Percentiles rank a stretch among this genome's conserved stretches.
phyloP scores from a whole-genome alignment of 805 yeast species.

The Candida morakotiae region DNA sequence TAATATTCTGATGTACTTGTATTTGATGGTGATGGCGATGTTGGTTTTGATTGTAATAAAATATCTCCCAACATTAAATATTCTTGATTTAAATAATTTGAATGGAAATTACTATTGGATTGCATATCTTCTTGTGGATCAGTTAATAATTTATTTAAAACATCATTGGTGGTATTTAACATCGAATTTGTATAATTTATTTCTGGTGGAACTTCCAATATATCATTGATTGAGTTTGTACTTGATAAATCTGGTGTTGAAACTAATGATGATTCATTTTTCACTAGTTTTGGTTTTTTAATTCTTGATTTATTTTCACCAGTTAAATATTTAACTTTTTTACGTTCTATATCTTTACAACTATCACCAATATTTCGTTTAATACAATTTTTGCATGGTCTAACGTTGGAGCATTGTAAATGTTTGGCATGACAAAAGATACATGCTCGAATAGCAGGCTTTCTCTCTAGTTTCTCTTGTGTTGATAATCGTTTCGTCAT shows the following conservation, averaged over 20 bases:
- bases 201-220: background rate
- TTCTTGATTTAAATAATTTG: slow-evolving; percentile 47
- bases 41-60: slow-evolving; percentile 35
- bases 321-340: slow-evolving; percentile 40
- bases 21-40: slow-evolving; percentile 36
- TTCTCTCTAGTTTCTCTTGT: slow-evolving; percentile 50
- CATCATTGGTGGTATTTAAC: slow-evolving; percentile 27
- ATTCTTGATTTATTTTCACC: background rate
- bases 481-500: slow-evolving; percentile 64
- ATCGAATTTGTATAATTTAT: slow-evolving; percentile 12
- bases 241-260: background rate
- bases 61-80: slow-evolving; percentile 51
- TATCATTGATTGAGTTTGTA: background rate
- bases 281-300: background rate
- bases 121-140: slow-evolving; percentile 3
- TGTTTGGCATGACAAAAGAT: slow-evolving; percentile 70
- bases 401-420: slow-evolving; percentile 61
- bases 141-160: slow-evolving; percentile 19
- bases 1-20: slow-evolving; percentile 16
- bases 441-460: slow-evolving; percentile 68
- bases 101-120: slow-evolving; percentile 19
- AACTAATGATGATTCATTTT: background rate
- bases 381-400: slow-evolving; percentile 71
- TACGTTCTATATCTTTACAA: slow-evolving; percentile 59
- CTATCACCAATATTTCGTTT: slow-evolving; percentile 53